phyloP scores from a whole-genome alignment of 83 land plant genomes.

The Diphasiastrum complanatum region DNA sequence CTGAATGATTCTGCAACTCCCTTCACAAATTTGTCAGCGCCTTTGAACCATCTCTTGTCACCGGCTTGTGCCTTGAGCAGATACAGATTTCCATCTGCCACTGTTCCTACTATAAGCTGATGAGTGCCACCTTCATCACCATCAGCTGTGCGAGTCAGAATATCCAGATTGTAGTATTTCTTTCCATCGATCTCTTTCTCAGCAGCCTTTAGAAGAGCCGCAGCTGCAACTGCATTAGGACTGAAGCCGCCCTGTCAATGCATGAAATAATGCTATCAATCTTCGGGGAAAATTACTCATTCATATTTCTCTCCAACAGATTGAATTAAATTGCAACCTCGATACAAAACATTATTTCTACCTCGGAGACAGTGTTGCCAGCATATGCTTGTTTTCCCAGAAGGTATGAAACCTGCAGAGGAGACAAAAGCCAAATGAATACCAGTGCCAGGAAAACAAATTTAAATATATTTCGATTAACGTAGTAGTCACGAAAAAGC shows the following conservation, averaged over 20 bases:
- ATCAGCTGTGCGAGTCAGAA: constrained; percentile 93
- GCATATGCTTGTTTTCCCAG: constrained; percentile 83
- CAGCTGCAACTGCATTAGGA: constrained; percentile 68
- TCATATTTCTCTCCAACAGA: background rate
- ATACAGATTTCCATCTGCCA: constrained; percentile 73
- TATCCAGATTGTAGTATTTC: constrained; percentile 55
- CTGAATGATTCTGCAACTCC: constrained; percentile 70
- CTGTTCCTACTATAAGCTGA: constrained; percentile 73
- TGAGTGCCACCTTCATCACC: constrained; percentile 98
- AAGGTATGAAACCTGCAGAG: constrained; percentile 65
- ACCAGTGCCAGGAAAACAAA: background rate
- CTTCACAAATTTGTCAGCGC: constrained; percentile 84
- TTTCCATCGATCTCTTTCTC: constrained; percentile 50
- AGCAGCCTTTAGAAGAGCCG: constrained; percentile 60
- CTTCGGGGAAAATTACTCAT: background rate
- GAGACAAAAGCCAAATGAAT: background rate
- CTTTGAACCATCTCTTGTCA: constrained; percentile 99
- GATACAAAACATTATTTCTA: constrained; percentile 15
- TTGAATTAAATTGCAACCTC: background rate
- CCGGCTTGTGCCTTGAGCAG: constrained; percentile 97
- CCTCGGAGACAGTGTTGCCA: constrained; percentile 87
- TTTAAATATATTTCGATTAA: background rate
- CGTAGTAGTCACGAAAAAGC: background rate
- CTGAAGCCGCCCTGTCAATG: constrained; percentile 78
- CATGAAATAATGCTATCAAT: background rate